Base-by-base conservation (phyloP, 1,284 basidiomycete genomes). In the Leccinum subrobustum region DNA sequence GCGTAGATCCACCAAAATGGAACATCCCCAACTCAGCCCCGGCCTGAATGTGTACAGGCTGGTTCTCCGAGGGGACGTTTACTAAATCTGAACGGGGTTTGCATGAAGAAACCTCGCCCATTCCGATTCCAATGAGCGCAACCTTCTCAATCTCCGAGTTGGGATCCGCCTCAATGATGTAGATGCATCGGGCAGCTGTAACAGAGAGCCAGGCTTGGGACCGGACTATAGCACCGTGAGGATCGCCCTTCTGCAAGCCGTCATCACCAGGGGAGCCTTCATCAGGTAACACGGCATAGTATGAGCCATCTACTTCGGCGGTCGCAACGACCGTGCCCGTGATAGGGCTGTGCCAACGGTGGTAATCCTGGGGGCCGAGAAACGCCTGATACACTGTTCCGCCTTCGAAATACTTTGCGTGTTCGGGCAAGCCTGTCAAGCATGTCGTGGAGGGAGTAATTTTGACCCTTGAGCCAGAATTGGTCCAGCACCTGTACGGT, bases 101-200 rank as follows among this genome's bases (percentile, higher is more conserved):
- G 57, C 79, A 81, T 5, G 81, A 81, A 7, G 83, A 84, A 1
- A 85, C 81, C 67, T 86, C 83, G 0, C 73, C 76, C 83, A 87
- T 84, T 0, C 84, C 84, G 25, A 86, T 75, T 0, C 70, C 80
- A 8, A 85, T 73, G 67, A 85, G 81, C 3, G 53, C 76, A 77
- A 69, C 83, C 75, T 60, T 82, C 2, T 12, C 31, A 25, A 53
- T 33, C 18, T 37, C 52, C 9, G 48, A 51, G 48, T 20, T 12
- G 4, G 82, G 78, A 23, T 79, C 75, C 7, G 81, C 73, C 56
- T 81, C 65, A 69, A 87, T 85, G 65, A 79, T 83, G 58, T 86
- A 77, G 52, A 85, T 66, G 2, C 73, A 73, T n/a, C 83, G 78
- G 6, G 84, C 77, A 33, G 78, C 76, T 14, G 76, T 8, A 1